Conservation (phyloP, 2,329 filamentous ascomycete species). For the Pseudocercospora fijiensis region DNA sequence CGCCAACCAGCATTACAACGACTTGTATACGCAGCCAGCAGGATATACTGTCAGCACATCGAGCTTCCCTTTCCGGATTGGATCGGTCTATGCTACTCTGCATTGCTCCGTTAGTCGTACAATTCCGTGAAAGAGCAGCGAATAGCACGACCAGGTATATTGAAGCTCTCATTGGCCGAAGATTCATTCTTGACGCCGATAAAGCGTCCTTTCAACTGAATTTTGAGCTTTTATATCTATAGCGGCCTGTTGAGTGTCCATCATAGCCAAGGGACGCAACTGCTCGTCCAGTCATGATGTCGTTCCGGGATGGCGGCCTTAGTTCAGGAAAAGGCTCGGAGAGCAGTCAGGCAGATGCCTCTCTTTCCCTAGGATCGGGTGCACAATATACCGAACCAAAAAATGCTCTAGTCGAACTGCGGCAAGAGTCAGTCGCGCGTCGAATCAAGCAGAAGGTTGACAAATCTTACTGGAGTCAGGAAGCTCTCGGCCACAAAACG, state of each 20-base stretch:
- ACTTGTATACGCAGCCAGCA: not conserved
- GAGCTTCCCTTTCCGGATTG: not conserved
- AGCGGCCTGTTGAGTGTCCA: not conserved
- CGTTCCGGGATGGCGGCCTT: not conserved
- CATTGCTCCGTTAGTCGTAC: not conserved
- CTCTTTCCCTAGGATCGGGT: not conserved
- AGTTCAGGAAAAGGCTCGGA: not conserved
- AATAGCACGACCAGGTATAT: not conserved
- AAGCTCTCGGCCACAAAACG: slow-evolving; percentile 98
- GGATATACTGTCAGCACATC: not conserved
- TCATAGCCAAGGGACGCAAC: not conserved
- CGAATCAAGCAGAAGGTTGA: not conserved
- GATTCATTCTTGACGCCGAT: not conserved
- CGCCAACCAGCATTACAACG: not conserved
- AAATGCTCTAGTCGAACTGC: slow-evolving; percentile 30
- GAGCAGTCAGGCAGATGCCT: not conserved
- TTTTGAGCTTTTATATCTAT: not conserved
- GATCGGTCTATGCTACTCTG: not conserved
- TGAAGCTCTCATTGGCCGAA: not conserved
- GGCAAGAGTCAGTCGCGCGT: not conserved
- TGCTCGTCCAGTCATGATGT: not conserved
- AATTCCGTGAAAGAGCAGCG: not conserved
- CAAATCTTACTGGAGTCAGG: slow-evolving; percentile 73
- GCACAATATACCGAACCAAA: not conserved
- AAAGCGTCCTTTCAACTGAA: not conserved